Percentiles rank a stretch among this genome's conserved stretches.
phyloP scores from a whole-genome alignment of 768 basidiomycete species.

The Amanita exitialis region DNA sequence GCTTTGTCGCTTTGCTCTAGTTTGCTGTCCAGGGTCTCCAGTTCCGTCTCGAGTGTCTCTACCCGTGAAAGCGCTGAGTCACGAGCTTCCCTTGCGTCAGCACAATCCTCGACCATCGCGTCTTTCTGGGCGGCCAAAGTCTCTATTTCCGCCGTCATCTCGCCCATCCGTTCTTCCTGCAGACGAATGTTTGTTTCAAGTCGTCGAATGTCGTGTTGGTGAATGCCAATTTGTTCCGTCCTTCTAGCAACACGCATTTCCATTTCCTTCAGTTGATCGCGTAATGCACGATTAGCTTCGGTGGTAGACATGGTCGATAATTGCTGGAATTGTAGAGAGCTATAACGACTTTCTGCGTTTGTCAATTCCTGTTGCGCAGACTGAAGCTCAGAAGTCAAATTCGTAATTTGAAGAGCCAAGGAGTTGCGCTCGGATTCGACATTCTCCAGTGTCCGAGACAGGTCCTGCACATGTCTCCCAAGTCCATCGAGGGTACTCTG shows the following conservation, averaged over 20 bases:
- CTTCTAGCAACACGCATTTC: slow-evolving; percentile 54
- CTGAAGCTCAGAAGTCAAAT: slow-evolving; percentile 50
- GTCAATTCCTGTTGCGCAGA: slow-evolving; percentile 41
- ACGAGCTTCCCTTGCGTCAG: slow-evolving; percentile 62
- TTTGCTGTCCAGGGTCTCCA: slow-evolving; percentile 30
- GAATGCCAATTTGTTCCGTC: slow-evolving; percentile 67
- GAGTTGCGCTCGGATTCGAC: slow-evolving; percentile 60
- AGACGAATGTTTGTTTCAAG: slow-evolving; percentile 66
- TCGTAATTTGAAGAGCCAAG: slow-evolving; percentile 51
- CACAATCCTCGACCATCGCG: slow-evolving; percentile 81
- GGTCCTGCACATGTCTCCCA: slow-evolving; percentile 32
- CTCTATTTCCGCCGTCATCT: slow-evolving; percentile 65
- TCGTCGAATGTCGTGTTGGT: slow-evolving; percentile 71
- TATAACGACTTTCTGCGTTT: slow-evolving; percentile 52
- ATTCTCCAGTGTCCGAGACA: slow-evolving; percentile 38
- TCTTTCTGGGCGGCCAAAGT: slow-evolving; percentile 56
- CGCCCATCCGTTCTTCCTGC: slow-evolving; percentile 63
- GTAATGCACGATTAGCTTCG: slow-evolving; percentile 44
- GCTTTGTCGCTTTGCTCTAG: slow-evolving; percentile 22
- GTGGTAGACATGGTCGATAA: slow-evolving; percentile 51
- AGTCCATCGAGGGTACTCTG: slow-evolving; percentile 31
- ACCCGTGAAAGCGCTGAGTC: slow-evolving; percentile 47
- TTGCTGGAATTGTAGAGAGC: slow-evolving; percentile 53
- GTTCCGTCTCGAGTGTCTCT: slow-evolving; percentile 55
- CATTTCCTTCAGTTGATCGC: slow-evolving; percentile 58